phyloP scores from a whole-genome alignment of 2,329 filamentous ascomycete species.

The Colletotrichum phormii region DNA sequence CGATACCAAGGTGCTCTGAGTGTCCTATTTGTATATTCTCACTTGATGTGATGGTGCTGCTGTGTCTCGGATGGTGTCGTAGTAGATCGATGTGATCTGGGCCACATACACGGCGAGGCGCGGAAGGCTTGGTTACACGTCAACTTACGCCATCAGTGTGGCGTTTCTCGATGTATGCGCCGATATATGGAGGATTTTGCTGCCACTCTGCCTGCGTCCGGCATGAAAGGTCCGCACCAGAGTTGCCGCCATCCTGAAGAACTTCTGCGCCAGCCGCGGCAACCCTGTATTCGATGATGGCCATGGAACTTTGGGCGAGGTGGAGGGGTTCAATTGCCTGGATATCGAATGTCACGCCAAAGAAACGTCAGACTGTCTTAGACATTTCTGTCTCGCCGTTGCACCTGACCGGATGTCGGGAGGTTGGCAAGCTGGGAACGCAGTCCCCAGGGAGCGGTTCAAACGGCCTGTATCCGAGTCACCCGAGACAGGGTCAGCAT shows the following conservation, averaged over 20 bases:
- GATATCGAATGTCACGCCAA: neutral
- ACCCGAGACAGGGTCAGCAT: conserved; percentile 17
- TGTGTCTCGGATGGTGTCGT: neutral
- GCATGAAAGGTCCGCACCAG: neutral
- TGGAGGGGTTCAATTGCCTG: neutral
- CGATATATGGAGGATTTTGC: neutral
- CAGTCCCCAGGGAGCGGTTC: neutral
- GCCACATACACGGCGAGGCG: neutral
- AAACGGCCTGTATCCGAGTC: neutral
- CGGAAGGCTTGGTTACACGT: neutral
- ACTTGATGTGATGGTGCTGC: neutral
- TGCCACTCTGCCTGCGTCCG: neutral
- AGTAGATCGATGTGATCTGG: neutral
- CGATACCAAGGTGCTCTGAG: neutral
- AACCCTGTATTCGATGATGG: neutral
- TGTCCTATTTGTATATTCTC: neutral
- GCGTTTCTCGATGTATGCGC: neutral
- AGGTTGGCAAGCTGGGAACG: neutral
- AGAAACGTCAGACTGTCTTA: conserved; percentile 30
- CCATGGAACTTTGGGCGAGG: neutral
- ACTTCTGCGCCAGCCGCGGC: neutral
- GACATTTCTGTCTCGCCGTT: conserved; percentile 2
- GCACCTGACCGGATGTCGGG: conserved; percentile 17
- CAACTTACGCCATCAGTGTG: neutral
- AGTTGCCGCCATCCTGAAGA: neutral